Evolutionary conservation across 2,329 filamentous ascomycete genomes (phyloP).

Genomic region (Cordyceps fumosorosea): DNA sequence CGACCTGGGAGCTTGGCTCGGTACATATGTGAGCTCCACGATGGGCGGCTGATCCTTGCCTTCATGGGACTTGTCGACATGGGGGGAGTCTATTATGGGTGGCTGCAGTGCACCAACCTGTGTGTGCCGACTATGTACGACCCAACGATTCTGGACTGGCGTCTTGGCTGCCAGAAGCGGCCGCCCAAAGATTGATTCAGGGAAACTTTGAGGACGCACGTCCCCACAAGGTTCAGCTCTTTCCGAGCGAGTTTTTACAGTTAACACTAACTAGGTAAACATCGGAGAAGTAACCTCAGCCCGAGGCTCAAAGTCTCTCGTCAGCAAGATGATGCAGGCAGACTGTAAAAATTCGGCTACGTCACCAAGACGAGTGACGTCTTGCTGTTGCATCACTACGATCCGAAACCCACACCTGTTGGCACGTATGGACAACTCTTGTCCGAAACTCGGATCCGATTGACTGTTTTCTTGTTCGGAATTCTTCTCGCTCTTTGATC

Average conservation of each 20-base stretch:
- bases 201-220: neutral
- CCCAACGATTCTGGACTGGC: neutral
- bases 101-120: neutral
- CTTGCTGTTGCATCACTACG: constrained; percentile 1
- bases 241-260: neutral
- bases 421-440: neutral
- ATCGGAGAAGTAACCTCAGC: neutral
- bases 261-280: neutral
- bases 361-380: neutral
- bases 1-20: neutral
- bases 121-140: neutral
- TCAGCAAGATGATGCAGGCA: neutral
- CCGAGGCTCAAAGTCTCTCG: neutral
- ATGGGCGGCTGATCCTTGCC: neutral
- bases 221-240: neutral
- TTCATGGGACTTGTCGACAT: neutral
- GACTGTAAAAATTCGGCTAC: neutral
- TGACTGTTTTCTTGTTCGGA: neutral
- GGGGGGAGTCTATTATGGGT: neutral
- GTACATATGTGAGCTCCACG: neutral
- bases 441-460: neutral
- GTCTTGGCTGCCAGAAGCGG: constrained; percentile 7
- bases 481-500: neutral
- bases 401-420: neutral
- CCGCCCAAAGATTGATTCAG: neutral